Base-by-base conservation (phyloP, 2,329 filamentous ascomycete species). In the Diplocarpon rosae region DNA sequence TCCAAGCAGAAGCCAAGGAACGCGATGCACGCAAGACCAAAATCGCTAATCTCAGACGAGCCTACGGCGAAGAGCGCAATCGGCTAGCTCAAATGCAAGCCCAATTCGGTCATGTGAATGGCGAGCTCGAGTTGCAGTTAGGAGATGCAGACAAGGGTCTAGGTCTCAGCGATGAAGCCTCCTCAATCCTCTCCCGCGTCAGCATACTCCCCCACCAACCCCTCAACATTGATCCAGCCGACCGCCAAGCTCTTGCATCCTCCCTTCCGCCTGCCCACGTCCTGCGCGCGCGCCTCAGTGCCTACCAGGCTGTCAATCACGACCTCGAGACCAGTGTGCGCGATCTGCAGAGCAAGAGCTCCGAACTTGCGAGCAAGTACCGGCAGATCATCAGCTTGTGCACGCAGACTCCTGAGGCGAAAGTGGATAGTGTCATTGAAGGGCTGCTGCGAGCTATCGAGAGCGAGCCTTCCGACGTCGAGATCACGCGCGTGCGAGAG, bases 351-450 rank as follows among this genome's bases (percentile, higher is more conserved):
- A 80, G 82, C 27, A 80, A 85, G 48, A 90, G 86, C 55, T 81
- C 80, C 4, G 88, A 95, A 43, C 72, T 94, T 3, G 90, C 95
- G 59, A 72, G 83, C 53, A 87, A 92, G 64, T 95, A 95, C 62
- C 76, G 88, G 20, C 84, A 83, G 53, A 85, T 96, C 27, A 87
- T 98, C 17, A 80, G 83, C 43, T 69, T 95, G 11, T 95, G 90
- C 61, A 94, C 88, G 0, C 80, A 79, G 8, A 84, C 89, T 29
- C 73, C 78, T 1, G 87, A 93, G 50, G 72, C 73, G 8, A 76
- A 52, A 13, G 49, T 96, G 12, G 92, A 96, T 55, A 76, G 77
- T 46, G 76, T 88, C 41, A 71, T 95, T 0, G 85, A 87, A 42
- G 79, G 80, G 2, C 69, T 98, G 35, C 76, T 93, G 37, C 79